Evolutionary conservation across 805 yeast species (phyloP).

Genomic region (Monosporozyma yasuniensis): DNA sequence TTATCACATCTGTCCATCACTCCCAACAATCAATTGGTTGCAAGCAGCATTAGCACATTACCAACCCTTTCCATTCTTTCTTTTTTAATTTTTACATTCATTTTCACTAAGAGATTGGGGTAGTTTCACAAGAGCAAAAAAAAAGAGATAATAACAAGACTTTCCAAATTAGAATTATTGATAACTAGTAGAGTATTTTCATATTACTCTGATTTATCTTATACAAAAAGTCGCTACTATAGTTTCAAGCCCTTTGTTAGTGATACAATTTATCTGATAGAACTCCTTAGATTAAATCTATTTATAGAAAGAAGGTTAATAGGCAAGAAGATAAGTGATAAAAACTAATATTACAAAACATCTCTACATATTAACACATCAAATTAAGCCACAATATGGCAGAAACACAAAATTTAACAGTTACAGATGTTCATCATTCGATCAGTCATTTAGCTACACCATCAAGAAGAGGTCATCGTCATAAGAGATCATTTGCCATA

Average conservation of each 20-base stretch:
- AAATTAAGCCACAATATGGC: slow-evolving; percentile 5
- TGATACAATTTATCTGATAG: neutral
- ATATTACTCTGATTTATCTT: neutral
- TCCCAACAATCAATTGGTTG: neutral
- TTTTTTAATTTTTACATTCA: neutral
- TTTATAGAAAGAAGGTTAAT: neutral
- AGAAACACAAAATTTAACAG: slow-evolving; percentile 15
- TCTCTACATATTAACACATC: neutral
- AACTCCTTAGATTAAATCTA: neutral
- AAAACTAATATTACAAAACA: neutral
- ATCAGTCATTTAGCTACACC: slow-evolving; percentile 18
- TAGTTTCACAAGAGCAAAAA: neutral
- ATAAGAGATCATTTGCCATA: slow-evolving; percentile 79
- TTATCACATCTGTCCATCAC: neutral
- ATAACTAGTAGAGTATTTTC: too few species aligned
- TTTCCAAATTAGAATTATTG: neutral
- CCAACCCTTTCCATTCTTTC: neutral
- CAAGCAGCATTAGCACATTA: neutral
- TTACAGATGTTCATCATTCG: slow-evolving; percentile 9
- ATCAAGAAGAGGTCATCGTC: slow-evolving; percentile 55
- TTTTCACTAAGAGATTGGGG: neutral
- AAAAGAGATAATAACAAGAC: neutral
- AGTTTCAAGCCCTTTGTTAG: neutral
- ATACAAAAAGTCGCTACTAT: neutral
- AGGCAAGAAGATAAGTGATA: neutral